These are phyloP conservation scores for Dryas integrifolia DNA, from an alignment of 331 rosid species.

Conservation along the genomic window DNA sequence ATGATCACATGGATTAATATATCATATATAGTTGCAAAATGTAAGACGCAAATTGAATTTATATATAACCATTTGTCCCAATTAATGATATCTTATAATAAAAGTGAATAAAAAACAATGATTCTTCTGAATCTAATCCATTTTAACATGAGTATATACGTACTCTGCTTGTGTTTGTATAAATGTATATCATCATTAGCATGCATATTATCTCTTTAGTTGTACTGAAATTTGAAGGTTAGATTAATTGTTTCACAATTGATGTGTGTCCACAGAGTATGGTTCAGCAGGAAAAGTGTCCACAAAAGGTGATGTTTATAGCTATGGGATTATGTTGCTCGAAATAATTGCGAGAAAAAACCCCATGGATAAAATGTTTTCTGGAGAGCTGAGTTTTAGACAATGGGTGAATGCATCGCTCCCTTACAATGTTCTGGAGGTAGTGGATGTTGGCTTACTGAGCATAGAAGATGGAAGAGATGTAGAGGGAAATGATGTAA, in stretches of 20 bases:
- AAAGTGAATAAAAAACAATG: too few relatives aligned
- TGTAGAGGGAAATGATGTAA: background rate
- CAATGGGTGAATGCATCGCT: background rate
- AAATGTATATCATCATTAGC: too few relatives aligned
- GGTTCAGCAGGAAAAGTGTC: background rate
- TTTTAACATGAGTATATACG: too few relatives aligned
- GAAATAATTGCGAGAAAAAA: slow-evolving; percentile 16
- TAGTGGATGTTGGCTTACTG: background rate
- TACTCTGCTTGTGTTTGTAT: too few relatives aligned
- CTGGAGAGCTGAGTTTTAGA: slow-evolving; percentile 13
- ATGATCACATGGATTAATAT: too few relatives aligned
- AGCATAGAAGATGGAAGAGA: background rate
- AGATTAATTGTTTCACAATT: background rate
- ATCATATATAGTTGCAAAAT: too few relatives aligned
- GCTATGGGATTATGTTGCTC: slow-evolving; percentile 21
- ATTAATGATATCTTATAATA: too few relatives aligned
- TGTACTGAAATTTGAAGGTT: background rate
- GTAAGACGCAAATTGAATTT: too few relatives aligned
- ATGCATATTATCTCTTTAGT: too few relatives aligned
- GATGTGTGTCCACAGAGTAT: background rate
- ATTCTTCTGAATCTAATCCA: too few relatives aligned
- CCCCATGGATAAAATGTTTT: slow-evolving; percentile 19
- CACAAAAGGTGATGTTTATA: slow-evolving; percentile 15
- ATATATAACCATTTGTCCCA: too few relatives aligned
- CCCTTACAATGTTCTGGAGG: background rate